Conservation (phyloP, 495 filamentous ascomycete species). For the Corynascus novoguineensis region DNA sequence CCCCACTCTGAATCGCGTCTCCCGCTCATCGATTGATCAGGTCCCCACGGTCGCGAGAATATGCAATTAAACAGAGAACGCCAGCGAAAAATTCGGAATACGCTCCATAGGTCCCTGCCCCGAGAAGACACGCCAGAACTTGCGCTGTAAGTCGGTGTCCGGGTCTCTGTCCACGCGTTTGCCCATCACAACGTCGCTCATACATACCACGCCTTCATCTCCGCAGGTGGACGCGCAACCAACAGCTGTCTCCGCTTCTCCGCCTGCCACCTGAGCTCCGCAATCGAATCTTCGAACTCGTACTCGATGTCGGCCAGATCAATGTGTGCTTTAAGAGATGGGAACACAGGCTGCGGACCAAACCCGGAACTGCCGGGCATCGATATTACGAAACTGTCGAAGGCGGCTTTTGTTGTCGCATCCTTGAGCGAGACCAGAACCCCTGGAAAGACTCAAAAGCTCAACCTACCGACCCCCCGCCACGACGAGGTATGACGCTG, state of each 20-base stretch:
- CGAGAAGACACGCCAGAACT: conserved; percentile 15
- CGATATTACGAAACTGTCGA: conserved; percentile 10
- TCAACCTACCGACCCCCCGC: background rate
- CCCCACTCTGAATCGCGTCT: background rate
- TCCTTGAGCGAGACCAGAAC: conserved; percentile 18
- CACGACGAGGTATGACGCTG: conserved; percentile 23
- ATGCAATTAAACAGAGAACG: conserved; percentile 26
- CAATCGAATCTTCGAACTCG: conserved; percentile 36
- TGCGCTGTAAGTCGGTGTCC: conserved; percentile 20
- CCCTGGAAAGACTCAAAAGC: conserved; percentile 14
- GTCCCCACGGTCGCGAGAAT: background rate
- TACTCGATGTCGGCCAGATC: conserved; percentile 31
- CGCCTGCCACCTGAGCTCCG: conserved; percentile 37
- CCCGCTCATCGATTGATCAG: background rate
- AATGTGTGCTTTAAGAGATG: conserved; percentile 24
- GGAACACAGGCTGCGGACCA: conserved; percentile 12
- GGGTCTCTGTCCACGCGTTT: background rate
- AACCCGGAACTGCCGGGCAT: conserved; percentile 10
- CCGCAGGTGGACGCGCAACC: conserved; percentile 24
- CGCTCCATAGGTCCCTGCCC: conserved; percentile 15
- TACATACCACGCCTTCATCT: no score
- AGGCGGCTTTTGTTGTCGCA: conserved; percentile 25
- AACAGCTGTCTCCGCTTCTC: conserved; percentile 30
- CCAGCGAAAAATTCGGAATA: conserved; percentile 23
- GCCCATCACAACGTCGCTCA: background rate